Conservation (phyloP, 805 yeast species). For the Candida schatavii region DNA sequence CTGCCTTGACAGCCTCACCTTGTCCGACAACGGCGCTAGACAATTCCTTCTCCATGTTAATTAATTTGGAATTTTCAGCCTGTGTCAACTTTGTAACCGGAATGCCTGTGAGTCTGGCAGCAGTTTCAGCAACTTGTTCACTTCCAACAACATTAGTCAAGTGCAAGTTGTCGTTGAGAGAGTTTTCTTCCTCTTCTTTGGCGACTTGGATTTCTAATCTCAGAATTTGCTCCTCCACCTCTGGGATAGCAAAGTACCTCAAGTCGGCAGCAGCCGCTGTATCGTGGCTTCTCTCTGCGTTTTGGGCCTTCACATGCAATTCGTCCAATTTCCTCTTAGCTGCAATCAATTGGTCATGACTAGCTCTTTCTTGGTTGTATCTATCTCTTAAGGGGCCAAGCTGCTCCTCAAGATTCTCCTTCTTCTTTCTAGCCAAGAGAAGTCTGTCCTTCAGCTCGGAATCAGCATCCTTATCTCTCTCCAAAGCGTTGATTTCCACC, state of each 20-base stretch:
- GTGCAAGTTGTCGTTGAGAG: slow-evolving; percentile 53
- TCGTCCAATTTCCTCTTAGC: slow-evolving; percentile 92
- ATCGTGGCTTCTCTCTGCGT: slow-evolving; percentile 97
- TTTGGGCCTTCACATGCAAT: slow-evolving; percentile 85
- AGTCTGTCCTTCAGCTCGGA: slow-evolving; percentile 83
- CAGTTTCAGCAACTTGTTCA: slow-evolving; percentile 94
- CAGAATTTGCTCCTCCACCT: slow-evolving; percentile 70
- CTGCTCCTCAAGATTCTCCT: slow-evolving; percentile 81
- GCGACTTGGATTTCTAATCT: slow-evolving; percentile 74
- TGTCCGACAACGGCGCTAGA: slow-evolving; percentile 90
- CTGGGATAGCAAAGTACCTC: slow-evolving; percentile 96
- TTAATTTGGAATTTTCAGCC: slow-evolving; percentile 90
- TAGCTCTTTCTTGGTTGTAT: slow-evolving; percentile 81
- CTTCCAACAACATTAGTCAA: slow-evolving; percentile 88
- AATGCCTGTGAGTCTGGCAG: slow-evolving; percentile 94
- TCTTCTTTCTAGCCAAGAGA: slow-evolving; percentile 70
- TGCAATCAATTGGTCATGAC: slow-evolving; percentile 85
- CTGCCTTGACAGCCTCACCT: slow-evolving; percentile 92
- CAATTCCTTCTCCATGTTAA: slow-evolving; percentile 89
- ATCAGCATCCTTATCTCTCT: slow-evolving; percentile 89
- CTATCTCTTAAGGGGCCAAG: slow-evolving; percentile 81
- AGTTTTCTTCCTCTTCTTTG: slow-evolving; percentile 63
- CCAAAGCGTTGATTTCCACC: slow-evolving; percentile 95
- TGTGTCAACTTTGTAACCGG: slow-evolving; percentile 93
- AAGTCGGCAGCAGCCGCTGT: slow-evolving; percentile 93